Conservation (phyloP, 2,329 filamentous ascomycete species). For the Colletotrichum phormii region DNA sequence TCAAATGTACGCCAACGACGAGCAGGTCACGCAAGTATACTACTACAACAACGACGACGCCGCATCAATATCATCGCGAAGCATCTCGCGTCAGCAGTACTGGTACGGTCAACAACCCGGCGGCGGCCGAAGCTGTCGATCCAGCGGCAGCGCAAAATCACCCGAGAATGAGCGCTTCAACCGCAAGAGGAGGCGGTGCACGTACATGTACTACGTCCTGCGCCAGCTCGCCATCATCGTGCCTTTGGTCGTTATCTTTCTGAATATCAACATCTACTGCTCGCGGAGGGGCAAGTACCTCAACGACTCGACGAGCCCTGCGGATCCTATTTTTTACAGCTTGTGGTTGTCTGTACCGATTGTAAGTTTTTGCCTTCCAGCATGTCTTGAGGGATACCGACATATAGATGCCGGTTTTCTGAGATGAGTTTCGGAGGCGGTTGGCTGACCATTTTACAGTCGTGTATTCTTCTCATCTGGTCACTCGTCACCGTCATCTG, state of each 20-base stretch:
- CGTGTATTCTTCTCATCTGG: constrained; percentile 32
- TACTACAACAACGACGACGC: constrained; percentile 11
- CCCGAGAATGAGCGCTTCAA: constrained; percentile 28
- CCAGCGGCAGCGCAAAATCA: background rate
- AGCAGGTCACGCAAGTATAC: constrained; percentile 14
- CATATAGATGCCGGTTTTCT: background rate
- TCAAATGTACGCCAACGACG: constrained; percentile 21
- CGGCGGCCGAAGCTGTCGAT: background rate
- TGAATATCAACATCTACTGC: constrained; percentile 39
- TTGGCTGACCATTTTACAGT: background rate
- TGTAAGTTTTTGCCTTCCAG: constrained; percentile 6
- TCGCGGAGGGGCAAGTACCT: constrained; percentile 36
- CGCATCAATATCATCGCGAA: constrained; percentile 10
- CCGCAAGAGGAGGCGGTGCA: constrained; percentile 44
- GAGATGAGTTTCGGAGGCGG: too few species aligned
- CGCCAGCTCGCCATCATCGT: constrained; percentile 54
- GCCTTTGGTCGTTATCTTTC: constrained; percentile 31
- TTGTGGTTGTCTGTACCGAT: constrained; percentile 36
- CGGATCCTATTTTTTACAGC: constrained; percentile 32
- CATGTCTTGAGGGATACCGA: background rate
- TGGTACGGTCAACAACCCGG: constrained; percentile 29
- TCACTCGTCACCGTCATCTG: constrained; percentile 28
- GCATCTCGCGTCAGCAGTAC: constrained; percentile 1
- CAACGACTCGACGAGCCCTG: constrained; percentile 32
- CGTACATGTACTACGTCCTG: constrained; percentile 50